A percentile compares a stretch with the other conserved stretches of the same genome.
These are phyloP conservation scores for Pilaira anomala DNA, from an alignment of 192 early-diverging fungal species.

Conservation along the genomic window DNA sequence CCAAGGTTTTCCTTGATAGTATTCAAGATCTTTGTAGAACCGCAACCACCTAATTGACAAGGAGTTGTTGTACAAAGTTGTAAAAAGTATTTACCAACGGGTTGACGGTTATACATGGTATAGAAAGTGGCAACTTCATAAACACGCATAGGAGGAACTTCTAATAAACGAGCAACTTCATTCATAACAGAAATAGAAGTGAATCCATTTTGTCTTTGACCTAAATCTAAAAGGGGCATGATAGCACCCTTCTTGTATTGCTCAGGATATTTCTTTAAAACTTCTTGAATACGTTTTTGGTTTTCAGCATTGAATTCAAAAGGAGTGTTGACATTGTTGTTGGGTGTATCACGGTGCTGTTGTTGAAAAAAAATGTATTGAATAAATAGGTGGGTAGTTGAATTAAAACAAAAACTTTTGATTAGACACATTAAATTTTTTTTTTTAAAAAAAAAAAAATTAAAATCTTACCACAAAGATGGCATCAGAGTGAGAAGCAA, in stretches of 20 bases:
- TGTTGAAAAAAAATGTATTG: background rate
- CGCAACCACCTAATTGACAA: conserved; percentile 96
- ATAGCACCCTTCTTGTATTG: conserved; percentile 98
- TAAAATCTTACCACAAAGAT: conserved; percentile 52
- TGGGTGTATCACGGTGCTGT: conserved; percentile 75
- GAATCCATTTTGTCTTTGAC: conserved; percentile 94
- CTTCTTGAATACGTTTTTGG: conserved; percentile 73
- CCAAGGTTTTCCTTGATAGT: conserved; percentile 83
- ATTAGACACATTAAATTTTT: background rate
- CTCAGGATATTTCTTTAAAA: conserved; percentile 91
- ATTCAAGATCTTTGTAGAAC: conserved; percentile 86
- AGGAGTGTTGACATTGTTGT: conserved; percentile 78
- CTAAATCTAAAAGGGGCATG: conserved; percentile 93
- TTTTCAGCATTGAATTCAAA: conserved; percentile 88
- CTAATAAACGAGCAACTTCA: conserved; percentile 88
- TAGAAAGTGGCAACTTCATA: conserved; percentile 99
- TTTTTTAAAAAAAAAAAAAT: background rate
- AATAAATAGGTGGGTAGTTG: background rate
- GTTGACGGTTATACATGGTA: conserved; percentile 99
- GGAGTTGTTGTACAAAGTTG: conserved; percentile 99
- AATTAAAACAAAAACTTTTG: background rate
- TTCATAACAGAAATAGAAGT: conserved; percentile 96
- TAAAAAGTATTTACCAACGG: conserved; percentile 98
- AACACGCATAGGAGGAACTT: conserved; percentile 97
- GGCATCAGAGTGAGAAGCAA: conserved; percentile 48